Evolutionary conservation across 139 green algal genomes (phyloP).

Genomic region (Tetratostichococcus sp.): DNA sequence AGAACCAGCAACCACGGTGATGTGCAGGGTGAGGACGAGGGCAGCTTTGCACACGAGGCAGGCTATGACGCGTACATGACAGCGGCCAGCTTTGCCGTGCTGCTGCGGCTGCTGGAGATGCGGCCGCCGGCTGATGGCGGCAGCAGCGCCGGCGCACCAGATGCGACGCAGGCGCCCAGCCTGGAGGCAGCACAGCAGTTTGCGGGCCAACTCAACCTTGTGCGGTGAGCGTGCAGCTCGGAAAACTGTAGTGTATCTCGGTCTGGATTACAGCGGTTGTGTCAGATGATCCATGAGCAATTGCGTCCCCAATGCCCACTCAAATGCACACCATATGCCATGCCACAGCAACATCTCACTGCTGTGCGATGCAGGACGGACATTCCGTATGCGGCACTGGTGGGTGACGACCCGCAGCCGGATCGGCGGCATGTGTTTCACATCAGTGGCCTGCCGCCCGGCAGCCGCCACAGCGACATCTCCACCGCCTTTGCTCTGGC

Average conservation of each 20-base stretch:
- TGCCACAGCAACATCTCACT: background rate
- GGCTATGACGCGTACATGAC: constrained; percentile 82
- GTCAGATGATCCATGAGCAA: too few relatives aligned
- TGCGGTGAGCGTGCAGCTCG: background rate
- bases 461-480: background rate
- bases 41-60: constrained; percentile 58
- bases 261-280: too few relatives aligned
- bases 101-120: constrained; percentile 6
- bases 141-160: background rate
- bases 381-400: constrained; percentile 17
- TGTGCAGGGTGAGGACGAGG: constrained; percentile 10
- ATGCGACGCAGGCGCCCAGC: background rate
- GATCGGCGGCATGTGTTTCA: constrained; percentile 10
- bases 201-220: constrained; percentile 7
- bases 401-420: constrained; percentile 5
- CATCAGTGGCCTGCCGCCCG: constrained; percentile 4
- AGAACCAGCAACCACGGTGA: background rate
- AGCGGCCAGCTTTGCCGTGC: constrained; percentile 14
- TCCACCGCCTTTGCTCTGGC: background rate
- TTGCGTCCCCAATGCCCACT: too few relatives aligned
- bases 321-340: too few relatives aligned
- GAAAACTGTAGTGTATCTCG: too few relatives aligned
- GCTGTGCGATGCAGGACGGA: constrained; percentile 1
- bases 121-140: background rate
- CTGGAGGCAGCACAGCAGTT: constrained; percentile 2